Evolutionary conservation across 371 early-diverging fungal genomes (phyloP), one percentile per base, ranked within the genome.

Genomic region (Apophysomyces trapeziformis): DNA sequence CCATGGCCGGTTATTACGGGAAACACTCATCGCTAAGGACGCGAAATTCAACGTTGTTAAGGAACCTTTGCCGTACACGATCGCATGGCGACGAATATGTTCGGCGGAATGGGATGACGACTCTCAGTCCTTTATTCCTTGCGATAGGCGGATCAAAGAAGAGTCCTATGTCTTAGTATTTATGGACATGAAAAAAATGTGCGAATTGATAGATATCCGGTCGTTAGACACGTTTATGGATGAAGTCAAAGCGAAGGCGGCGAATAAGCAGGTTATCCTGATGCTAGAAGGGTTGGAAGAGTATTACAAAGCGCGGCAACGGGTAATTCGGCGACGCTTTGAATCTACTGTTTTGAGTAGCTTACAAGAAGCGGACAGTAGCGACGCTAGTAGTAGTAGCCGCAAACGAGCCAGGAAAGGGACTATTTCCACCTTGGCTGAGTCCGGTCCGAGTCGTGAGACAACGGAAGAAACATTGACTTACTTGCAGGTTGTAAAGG

Each of bases 281-380:
- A 61, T 91, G 54, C 61, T 87, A 16, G 89, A 89, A 71, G 88
- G 87, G 0, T 38, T 87, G 32, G 78, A 85, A 18, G 64, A 60
- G 0, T 88, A 88, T 67, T 80, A 80, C 60, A 81, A 80, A 56
- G 71, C 70, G 68, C 77, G 70, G 58, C 77, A 38, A 16, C 44
- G 63, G 18, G n/a, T 60, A 35, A 44, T 71, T 43, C 76, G 78
- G 36, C 70, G 77, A 4, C 62, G 73, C 14, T 85, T 87, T 54
- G 73, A 77, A 13, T 54, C 66, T 4, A 68, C 75, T 38, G 81
- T 86, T 7, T 64, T 78, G 41, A 57, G 63, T 12, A 70, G 64
- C 11, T 68, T 78, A 62, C 58, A 54, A 2, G 68, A 62, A 11
- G 57, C 59, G 14, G 32, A 58, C 16, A 64, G 41, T 1, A 5